phyloP scores from a whole-genome alignment of 495 filamentous ascomycete genomes.

The Xylaria longipes region DNA sequence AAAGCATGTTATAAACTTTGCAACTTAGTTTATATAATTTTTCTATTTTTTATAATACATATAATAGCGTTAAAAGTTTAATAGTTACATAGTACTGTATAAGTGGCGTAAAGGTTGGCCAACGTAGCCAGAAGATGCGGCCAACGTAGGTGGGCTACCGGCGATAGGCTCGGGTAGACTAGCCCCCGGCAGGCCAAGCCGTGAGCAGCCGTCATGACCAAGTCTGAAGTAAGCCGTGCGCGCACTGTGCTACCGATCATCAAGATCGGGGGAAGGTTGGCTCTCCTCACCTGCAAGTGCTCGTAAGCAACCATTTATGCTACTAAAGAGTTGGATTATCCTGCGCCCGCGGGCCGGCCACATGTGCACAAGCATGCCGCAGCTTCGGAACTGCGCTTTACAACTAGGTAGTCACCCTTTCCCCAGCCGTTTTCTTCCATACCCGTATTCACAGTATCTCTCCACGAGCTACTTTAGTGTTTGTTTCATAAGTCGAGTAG shows the following conservation, averaged over 20 bases:
- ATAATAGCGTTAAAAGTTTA: too few relatives aligned
- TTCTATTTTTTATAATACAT: too few relatives aligned
- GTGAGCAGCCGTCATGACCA: neutral
- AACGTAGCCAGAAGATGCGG: too few relatives aligned
- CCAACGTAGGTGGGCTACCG: too few relatives aligned
- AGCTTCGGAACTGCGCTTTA: neutral
- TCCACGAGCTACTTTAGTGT: neutral
- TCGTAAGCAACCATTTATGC: neutral
- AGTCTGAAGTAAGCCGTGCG: neutral
- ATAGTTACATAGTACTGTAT: too few relatives aligned
- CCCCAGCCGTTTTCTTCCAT: neutral
- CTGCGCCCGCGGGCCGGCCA: too few relatives aligned
- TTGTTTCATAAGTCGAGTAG: neutral
- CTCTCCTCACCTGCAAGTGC: too few relatives aligned
- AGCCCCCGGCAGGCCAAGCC: neutral
- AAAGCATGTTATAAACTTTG: too few relatives aligned
- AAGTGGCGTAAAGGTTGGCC: too few relatives aligned
- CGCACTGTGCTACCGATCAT: neutral
- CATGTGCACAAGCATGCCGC: too few relatives aligned
- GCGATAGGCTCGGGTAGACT: neutral
- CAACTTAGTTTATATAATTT: too few relatives aligned
- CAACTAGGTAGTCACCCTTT: too few relatives aligned
- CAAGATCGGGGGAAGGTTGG: neutral
- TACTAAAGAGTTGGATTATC: slow-evolving; percentile 4
- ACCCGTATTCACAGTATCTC: neutral